phyloP scores from a whole-genome alignment of 2,329 filamentous ascomycete species.

The Dactylella cylindrospora region DNA sequence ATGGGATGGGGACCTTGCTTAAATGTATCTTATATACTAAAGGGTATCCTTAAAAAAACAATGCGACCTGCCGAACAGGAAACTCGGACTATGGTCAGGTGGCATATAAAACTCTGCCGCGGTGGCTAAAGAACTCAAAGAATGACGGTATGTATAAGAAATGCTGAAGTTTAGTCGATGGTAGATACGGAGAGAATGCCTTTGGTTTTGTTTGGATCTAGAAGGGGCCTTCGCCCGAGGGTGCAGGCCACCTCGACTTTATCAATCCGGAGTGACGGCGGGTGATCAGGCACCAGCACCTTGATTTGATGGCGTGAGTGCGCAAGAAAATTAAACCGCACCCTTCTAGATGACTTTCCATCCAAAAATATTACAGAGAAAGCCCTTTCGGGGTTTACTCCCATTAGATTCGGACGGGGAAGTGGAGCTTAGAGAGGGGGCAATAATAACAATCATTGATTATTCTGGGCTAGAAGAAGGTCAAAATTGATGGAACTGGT shows the following conservation, averaged over 20 bases:
- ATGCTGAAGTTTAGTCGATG: conserved; percentile 18
- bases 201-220: conserved; percentile 28
- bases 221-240: conserved; percentile 21
- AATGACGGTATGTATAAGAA: conserved; percentile 34
- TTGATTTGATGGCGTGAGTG: conserved; percentile 28
- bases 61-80: too few species aligned
- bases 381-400: conserved; percentile 5
- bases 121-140: conserved; percentile 27
- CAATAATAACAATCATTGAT: conserved; percentile 14
- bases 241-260: conserved; percentile 35
- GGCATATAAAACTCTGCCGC: conserved; percentile 9
- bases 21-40: conserved; percentile 9
- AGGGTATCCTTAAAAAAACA: neutral
- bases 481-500: conserved; percentile 1
- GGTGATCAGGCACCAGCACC: conserved; percentile 40
- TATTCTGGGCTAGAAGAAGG: neutral
- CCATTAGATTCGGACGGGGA: conserved; percentile 17
- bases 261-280: conserved; percentile 33
- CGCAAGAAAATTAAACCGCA: conserved; percentile 24
- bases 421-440: conserved; percentile 30
- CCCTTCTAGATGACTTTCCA: conserved; percentile 11
- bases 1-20: too few species aligned
- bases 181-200: conserved; percentile 12
- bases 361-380: too few species aligned
- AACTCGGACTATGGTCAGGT: conserved; percentile 25